Evolutionary conservation across 441 rosid species (phyloP).

Genomic region (Eutrema salsugineum): DNA sequence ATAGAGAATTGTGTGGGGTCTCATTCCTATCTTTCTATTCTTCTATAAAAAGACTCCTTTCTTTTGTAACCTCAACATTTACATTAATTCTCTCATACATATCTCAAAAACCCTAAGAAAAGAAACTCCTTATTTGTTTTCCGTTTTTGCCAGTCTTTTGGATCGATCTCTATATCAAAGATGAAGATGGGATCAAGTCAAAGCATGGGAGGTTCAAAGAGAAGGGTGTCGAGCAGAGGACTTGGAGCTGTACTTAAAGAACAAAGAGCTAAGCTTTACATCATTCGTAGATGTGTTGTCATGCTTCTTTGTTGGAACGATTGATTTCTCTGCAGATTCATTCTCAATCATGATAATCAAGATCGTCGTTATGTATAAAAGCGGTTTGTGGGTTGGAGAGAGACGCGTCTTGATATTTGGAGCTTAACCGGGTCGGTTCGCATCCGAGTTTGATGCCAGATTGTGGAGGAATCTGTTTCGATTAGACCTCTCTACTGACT

Average conservation of each 20-base stretch:
- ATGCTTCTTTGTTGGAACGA: conserved; percentile 98
- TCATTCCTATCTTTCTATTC: conserved; percentile 5
- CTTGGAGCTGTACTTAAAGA: conserved; percentile 78
- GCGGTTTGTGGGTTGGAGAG: conserved; percentile 1
- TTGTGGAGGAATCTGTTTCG: conserved; percentile 1
- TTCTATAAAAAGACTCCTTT: conserved; percentile 25
- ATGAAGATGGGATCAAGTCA: conserved; percentile 64
- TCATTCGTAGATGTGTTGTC: conserved; percentile 94
- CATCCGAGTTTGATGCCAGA: not conserved
- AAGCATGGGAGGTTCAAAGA: conserved; percentile 65
- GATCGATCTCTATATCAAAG: not conserved
- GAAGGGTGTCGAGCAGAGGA: conserved; percentile 73
- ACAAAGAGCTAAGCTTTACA: conserved; percentile 90
- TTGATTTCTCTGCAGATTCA: conserved; percentile 11
- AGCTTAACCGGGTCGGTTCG: conserved; percentile 5
- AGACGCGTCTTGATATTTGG: conserved; percentile 1
- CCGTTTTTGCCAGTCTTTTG: not conserved
- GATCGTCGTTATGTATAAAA: conserved; percentile 13
- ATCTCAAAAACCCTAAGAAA: conserved; percentile 16
- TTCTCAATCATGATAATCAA: not conserved
- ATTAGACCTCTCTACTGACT: conserved; percentile 4
- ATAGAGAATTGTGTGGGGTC: conserved; percentile 31
- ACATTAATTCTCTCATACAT: not conserved
- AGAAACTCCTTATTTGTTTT: not conserved
- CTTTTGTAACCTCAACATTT: conserved; percentile 14